phyloP scores from a whole-genome alignment of 805 yeast genomes.

The Nakazawaea peltata region DNA sequence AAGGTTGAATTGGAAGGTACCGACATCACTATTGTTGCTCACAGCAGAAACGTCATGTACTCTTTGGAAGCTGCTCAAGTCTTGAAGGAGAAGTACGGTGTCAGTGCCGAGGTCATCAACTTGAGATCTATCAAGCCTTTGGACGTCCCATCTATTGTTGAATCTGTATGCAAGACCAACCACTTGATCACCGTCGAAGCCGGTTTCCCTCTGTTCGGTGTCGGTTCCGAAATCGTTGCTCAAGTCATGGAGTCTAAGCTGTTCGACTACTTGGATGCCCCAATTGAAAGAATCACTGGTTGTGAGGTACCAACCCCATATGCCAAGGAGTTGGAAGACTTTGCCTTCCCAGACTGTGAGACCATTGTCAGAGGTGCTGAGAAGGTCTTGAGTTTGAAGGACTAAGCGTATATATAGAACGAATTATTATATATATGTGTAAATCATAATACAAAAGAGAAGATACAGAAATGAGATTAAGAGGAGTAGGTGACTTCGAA shows the following conservation, averaged over 20 bases:
- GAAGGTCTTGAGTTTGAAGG: conserved; percentile 60
- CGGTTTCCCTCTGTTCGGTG: conserved; percentile 97
- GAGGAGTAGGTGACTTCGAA: too few relatives aligned
- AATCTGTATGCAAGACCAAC: conserved; percentile 92
- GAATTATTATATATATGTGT: too few relatives aligned
- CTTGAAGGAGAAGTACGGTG: conserved; percentile 77
- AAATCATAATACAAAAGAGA: too few relatives aligned
- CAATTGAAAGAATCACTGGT: conserved; percentile 97
- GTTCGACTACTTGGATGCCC: conserved; percentile 96
- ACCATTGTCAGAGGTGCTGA: conserved; percentile 81
- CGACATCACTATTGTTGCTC: conserved; percentile 84
- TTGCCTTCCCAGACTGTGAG: conserved; percentile 97
- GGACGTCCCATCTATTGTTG: conserved; percentile 79
- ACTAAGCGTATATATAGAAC: too few relatives aligned
- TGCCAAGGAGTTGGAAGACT: conserved; percentile 91
- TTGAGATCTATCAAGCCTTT: conserved; percentile 95
- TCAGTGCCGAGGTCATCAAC: conserved; percentile 89
- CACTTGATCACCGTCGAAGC: conserved; percentile 95
- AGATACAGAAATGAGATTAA: too few relatives aligned
- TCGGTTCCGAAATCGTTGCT: conserved; percentile 96
- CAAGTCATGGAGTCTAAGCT: conserved; percentile 98
- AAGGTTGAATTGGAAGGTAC: conserved; percentile 91
- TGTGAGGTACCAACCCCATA: conserved; percentile 99
- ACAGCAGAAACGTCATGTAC: conserved; percentile 83
- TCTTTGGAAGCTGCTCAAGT: conserved; percentile 86